A percentile compares a stretch with the other conserved stretches of the same genome.
These are phyloP conservation scores for Chamaenerion angustifolium DNA, from an alignment of 345 rosid genomes.

Conservation along the genomic window DNA sequence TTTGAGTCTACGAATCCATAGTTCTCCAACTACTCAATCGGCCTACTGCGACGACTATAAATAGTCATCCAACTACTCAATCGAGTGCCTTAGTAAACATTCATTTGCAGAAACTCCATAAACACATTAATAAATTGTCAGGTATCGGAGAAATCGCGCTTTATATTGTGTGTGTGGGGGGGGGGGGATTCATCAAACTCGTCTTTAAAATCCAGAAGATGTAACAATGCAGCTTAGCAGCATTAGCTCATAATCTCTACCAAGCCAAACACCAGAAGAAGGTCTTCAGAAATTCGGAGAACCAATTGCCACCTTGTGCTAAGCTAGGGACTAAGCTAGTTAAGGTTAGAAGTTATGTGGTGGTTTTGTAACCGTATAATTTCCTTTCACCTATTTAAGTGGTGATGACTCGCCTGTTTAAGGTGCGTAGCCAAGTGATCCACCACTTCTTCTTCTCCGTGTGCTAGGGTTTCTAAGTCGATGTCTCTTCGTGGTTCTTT, in stretches of 20 bases:
- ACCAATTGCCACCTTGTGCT: constrained; percentile 31
- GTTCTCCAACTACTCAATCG: constrained; percentile 26
- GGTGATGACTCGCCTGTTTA: too few relatives aligned
- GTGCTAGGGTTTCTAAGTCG: too few relatives aligned
- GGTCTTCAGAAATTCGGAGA: constrained; percentile 16
- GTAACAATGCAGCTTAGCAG: constrained; percentile 16
- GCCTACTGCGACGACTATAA: constrained; percentile 33
- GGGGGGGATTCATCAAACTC: constrained; percentile 33
- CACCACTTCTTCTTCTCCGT: too few relatives aligned
- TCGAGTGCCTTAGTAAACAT: constrained; percentile 63
- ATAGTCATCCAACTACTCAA: constrained; percentile 43
- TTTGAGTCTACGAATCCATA: background rate
- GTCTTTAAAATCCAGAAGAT: constrained; percentile 17
- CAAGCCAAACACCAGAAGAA: constrained; percentile 41
- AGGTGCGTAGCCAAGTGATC: too few relatives aligned
- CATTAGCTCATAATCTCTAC: constrained; percentile 27
- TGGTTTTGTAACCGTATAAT: too few relatives aligned
- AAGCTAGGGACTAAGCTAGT: too few relatives aligned
- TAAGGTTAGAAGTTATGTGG: too few relatives aligned
- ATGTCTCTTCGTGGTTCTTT: too few relatives aligned
- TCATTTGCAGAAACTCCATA: constrained; percentile 21
- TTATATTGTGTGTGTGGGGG: too few relatives aligned
- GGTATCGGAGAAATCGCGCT: constrained; percentile 48
- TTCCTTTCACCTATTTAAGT: too few relatives aligned
- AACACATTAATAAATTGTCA: constrained; percentile 32